A percentile compares a stretch with the other conserved stretches of the same genome.
phyloP scores from a whole-genome alignment of 2,329 filamentous ascomycete species.

The Ophiostoma sp. region DNA sequence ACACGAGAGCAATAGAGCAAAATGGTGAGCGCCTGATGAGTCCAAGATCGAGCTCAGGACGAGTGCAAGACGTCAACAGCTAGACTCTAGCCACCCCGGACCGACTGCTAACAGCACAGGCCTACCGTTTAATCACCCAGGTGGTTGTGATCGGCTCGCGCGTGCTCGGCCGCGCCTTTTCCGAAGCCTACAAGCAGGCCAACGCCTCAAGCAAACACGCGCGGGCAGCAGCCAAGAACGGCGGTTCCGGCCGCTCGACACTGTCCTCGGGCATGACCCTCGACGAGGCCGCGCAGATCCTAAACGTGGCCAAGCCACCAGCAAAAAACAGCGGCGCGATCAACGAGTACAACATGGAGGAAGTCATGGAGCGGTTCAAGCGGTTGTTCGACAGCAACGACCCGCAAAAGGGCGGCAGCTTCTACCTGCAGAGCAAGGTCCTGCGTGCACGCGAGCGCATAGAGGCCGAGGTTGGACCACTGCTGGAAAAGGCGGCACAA shows the following conservation, averaged over 20 bases:
- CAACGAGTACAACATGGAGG: slow-evolving; percentile 56
- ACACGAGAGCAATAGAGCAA: background rate
- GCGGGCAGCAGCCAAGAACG: slow-evolving; percentile 61
- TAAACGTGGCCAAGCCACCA: slow-evolving; percentile 82
- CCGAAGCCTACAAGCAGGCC: slow-evolving; percentile 93
- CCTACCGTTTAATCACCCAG: slow-evolving; percentile 89
- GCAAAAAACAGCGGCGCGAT: slow-evolving; percentile 43
- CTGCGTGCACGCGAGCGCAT: slow-evolving; percentile 85
- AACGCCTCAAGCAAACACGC: slow-evolving; percentile 79
- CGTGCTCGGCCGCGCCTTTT: slow-evolving; percentile 86
- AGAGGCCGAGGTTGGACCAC: slow-evolving; percentile 74
- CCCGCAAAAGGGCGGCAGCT: slow-evolving; percentile 90
- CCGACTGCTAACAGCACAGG: slow-evolving; percentile 46
- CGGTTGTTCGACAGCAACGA: slow-evolving; percentile 91
- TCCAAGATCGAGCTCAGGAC: too few species aligned
- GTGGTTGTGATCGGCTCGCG: slow-evolving; percentile 86
- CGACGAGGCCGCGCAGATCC: slow-evolving; percentile 93
- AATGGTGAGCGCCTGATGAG: background rate
- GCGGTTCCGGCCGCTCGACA: slow-evolving; percentile 39
- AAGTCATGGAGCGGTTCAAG: slow-evolving; percentile 85
- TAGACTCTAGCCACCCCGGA: too few species aligned
- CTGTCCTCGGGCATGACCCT: slow-evolving; percentile 71
- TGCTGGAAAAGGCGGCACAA: slow-evolving; percentile 62
- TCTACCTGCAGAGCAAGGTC: slow-evolving; percentile 97
- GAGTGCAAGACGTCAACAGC: too few species aligned